Conservation (phyloP, 2,329 filamentous ascomycete genomes). For the Ascomycota sp. region DNA sequence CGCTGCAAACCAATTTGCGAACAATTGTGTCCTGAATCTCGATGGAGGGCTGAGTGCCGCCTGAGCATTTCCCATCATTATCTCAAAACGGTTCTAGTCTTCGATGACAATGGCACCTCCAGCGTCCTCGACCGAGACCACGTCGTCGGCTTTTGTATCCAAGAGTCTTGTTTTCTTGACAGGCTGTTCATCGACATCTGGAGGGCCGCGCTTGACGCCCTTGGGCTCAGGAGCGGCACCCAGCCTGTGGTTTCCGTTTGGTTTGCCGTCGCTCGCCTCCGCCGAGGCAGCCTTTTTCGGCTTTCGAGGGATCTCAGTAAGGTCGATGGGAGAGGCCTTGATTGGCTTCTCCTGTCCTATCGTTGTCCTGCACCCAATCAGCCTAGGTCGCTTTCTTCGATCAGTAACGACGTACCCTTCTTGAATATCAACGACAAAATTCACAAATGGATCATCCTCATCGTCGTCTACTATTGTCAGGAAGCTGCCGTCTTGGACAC, state of each 20-base stretch:
- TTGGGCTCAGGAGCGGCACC: constrained; percentile 14
- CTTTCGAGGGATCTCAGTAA: constrained; percentile 28
- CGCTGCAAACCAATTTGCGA: constrained; percentile 56
- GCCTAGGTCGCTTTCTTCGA: constrained; percentile 2
- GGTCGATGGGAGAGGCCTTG: constrained; percentile 20
- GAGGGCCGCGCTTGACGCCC: constrained; percentile 23
- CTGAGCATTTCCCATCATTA: constrained; percentile 12
- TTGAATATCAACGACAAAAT: constrained; percentile 51
- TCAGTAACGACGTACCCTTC: constrained; percentile 26
- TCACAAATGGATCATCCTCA: constrained; percentile 50
- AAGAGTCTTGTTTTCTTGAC: constrained; percentile 27
- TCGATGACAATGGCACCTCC: constrained; percentile 45
- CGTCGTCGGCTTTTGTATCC: constrained; percentile 14
- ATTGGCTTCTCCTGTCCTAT: constrained; percentile 30
- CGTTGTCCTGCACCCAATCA: constrained; percentile 16
- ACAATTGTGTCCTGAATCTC: constrained; percentile 68
- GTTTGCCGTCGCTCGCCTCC: constrained; percentile 14
- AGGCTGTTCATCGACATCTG: constrained; percentile 19
- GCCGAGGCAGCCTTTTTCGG: constrained; percentile 18
- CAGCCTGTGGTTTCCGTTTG: constrained; percentile 18
- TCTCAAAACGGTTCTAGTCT: constrained; percentile 18
- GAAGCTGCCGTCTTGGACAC: constrained; percentile 50
- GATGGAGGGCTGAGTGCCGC: constrained; percentile 61
- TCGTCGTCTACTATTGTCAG: constrained; percentile 72
- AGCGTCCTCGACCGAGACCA: constrained; percentile 28